Conservation (phyloP, 345 rosid genomes). For the Eutrema heterophyllum region DNA sequence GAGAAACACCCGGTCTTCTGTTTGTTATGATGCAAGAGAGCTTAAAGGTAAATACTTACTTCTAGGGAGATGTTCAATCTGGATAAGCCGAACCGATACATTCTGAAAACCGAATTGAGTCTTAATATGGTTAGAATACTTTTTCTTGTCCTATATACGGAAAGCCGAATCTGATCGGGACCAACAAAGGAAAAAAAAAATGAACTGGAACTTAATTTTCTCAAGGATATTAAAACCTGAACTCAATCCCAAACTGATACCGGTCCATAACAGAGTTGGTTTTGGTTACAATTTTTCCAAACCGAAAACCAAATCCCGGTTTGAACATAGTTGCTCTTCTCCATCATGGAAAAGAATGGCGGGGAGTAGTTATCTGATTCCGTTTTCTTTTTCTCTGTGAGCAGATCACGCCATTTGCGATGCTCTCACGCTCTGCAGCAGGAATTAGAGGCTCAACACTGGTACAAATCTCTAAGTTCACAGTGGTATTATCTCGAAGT, state of each 20-base stretch:
- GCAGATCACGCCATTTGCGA: slow-evolving; percentile 92
- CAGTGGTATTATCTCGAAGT: not conserved
- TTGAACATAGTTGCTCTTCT: no score
- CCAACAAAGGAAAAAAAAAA: no score
- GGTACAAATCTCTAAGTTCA: slow-evolving; percentile 42
- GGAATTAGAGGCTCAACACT: slow-evolving; percentile 93
- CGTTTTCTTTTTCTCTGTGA: slow-evolving; percentile 9
- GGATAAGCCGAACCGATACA: not conserved
- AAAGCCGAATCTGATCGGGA: not conserved
- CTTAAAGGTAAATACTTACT: slow-evolving; percentile 54
- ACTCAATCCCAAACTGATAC: no score
- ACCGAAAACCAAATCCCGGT: no score
- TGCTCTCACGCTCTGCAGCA: slow-evolving; percentile 91
- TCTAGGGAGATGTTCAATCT: not conserved
- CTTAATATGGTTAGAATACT: not conserved
- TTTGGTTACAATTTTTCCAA: no score
- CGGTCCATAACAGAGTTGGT: no score
- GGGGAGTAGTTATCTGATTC: no score
- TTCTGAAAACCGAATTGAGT: not conserved
- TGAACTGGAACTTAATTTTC: no score
- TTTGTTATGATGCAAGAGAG: slow-evolving; percentile 96
- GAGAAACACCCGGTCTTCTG: slow-evolving; percentile 86
- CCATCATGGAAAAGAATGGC: no score
- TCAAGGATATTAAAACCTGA: no score
- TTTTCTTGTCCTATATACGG: not conserved